phyloP scores from a whole-genome alignment of 2,329 filamentous ascomycete species.

The Aspergillus fijiensis region DNA sequence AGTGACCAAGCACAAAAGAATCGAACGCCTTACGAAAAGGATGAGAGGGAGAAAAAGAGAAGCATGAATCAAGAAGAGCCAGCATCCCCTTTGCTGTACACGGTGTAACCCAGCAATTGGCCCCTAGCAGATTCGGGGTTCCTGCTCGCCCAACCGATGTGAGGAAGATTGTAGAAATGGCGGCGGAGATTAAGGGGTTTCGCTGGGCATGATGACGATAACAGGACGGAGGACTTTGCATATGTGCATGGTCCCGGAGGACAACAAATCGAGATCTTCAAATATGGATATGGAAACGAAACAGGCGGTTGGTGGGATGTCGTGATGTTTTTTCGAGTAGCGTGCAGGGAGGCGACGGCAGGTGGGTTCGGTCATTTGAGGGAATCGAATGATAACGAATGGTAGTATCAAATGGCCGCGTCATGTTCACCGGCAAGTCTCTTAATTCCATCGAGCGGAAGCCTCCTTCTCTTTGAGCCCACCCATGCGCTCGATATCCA shows the following conservation, averaged over 20 bases:
- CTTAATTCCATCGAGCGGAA: slow-evolving; percentile 36
- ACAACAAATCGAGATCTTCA: slow-evolving; percentile 17
- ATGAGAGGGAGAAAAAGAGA: slow-evolving; percentile 9
- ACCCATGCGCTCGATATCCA: slow-evolving; percentile 92
- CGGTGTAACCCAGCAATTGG: slow-evolving; percentile 13
- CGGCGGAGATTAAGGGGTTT: slow-evolving; percentile 9
- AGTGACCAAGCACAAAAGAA: slow-evolving; percentile 28
- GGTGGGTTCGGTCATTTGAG: slow-evolving; percentile 10
- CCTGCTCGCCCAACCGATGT: not conserved
- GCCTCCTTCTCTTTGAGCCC: slow-evolving; percentile 86
- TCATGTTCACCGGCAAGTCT: slow-evolving; percentile 1
- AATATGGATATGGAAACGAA: slow-evolving; percentile 26
- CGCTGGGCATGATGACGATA: slow-evolving; percentile 11
- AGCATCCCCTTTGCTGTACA: slow-evolving; percentile 31
- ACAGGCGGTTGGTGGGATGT: slow-evolving; percentile 30
- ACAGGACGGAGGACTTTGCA: slow-evolving; percentile 18
- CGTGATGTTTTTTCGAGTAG: slow-evolving; percentile 34
- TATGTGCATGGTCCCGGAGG: slow-evolving; percentile 35
- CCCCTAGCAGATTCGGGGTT: not conserved
- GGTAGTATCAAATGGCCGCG: slow-evolving; percentile 6
- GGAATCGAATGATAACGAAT: slow-evolving; percentile 14
- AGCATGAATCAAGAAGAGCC: slow-evolving; percentile 23
- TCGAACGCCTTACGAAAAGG: slow-evolving; percentile 27
- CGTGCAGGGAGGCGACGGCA: slow-evolving; percentile 24
- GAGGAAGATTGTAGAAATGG: not conserved